Evolutionary conservation across 1,284 basidiomycete species (phyloP).

Genomic region (Leucoagaricus sp.): DNA sequence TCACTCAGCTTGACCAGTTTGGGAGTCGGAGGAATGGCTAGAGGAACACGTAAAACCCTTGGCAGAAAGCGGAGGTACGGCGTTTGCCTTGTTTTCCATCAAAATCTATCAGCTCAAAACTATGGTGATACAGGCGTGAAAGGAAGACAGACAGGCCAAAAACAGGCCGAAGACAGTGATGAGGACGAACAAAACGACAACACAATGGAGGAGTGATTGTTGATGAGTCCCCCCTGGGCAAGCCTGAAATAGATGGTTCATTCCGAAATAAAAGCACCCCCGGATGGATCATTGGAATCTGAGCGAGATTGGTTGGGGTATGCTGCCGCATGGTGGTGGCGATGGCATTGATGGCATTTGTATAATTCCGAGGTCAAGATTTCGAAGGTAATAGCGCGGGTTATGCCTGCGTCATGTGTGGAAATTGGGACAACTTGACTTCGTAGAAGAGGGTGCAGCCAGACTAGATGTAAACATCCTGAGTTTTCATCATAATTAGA

Average conservation of each 20-base stretch:
- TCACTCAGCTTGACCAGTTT: conserved; percentile 50
- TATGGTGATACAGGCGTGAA: conserved; percentile 50
- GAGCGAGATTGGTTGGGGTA: not conserved
- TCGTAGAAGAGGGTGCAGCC: too few relatives aligned
- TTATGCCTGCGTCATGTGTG: not conserved
- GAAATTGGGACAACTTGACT: not conserved
- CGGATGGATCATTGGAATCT: not conserved
- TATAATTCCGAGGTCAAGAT: too few relatives aligned
- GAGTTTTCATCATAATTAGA: not conserved
- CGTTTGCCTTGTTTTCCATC: conserved; percentile 16
- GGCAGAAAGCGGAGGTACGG: conserved; percentile 66
- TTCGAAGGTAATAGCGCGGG: not conserved
- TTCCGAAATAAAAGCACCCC: not conserved
- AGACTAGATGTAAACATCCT: not conserved
- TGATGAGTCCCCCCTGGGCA: not conserved
- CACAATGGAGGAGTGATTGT: conserved; percentile 61
- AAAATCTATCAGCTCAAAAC: conserved; percentile 4
- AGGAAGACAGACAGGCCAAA: conserved; percentile 40
- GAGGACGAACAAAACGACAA: conserved; percentile 41
- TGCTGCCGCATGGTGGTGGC: not conserved
- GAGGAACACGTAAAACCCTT: conserved; percentile 72
- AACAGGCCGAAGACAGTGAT: conserved; percentile 28
- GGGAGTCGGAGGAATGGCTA: conserved; percentile 87
- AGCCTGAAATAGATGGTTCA: not conserved
- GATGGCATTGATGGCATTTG: too few relatives aligned